Base-by-base conservation (phyloP, 164 flowering plant species). In the Aristolochia fimbriata region DNA sequence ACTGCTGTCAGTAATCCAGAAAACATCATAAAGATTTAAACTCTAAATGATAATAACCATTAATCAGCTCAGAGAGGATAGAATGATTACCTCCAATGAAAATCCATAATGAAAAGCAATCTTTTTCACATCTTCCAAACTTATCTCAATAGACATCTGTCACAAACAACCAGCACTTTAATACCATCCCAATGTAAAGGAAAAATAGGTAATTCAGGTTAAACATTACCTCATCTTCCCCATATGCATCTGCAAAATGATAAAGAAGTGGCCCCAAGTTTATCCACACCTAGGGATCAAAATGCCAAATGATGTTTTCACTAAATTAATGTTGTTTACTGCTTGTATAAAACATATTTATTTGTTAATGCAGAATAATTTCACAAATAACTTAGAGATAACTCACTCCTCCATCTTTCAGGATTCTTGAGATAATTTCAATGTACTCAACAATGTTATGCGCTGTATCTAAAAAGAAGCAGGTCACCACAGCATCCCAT, bases 401-500 rank as follows among this genome's bases (percentile, higher is more conserved):
- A 78, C 91, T 79, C 76, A 91, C 99, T 54, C 99, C 99, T 21
- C 97, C 99, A 70, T 85, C 89, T 70, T 80, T 87, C 60, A 94
- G 83, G 61, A 94, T 83, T 66, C 60, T 86, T 10, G 93, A 88
- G 56, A 94, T 86, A 52, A 84, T 81, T 60, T 94, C 99, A 58
- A 94, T 88, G 78, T 91, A 94, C 70, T 91, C 95, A 25, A 87
- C 71, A 65, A 94, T 76, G 64, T 94, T 94, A 65, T 91, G 99
- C 30, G 99, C 99, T 1, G 99, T 94, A 71, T 94, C 97, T 30
- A 91, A 71, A 74, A 94, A 94, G 76, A 94, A 94, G 68, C 97
- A 94, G 21, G 99, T 94, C 60, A 91, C 99, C 49, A 94, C 87
- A 21, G 86, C 83, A 37, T 93, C 98, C 98, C 97, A 93, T 55